phyloP scores from a whole-genome alignment of 2,329 filamentous ascomycete genomes.

The Hymenotorrendiella dingleyae region DNA sequence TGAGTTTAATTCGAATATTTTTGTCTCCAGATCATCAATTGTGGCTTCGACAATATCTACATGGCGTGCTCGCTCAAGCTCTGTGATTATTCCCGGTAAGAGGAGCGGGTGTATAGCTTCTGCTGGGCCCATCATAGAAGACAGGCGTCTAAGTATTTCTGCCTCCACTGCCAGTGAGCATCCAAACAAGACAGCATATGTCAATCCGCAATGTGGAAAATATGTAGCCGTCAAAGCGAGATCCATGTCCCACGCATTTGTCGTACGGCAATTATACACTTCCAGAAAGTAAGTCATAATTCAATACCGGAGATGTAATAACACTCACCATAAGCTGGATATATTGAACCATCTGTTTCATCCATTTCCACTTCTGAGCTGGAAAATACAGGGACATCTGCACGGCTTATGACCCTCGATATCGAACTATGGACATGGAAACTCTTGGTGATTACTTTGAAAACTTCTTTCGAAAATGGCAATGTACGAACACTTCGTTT shows the following conservation, averaged over 20 bases:
- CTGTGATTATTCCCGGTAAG: constrained; percentile 28
- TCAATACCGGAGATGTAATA: neutral
- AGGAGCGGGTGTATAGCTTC: constrained; percentile 25
- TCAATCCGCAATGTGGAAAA: constrained; percentile 7
- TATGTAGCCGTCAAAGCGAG: constrained; percentile 8
- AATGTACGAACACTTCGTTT: constrained; percentile 5
- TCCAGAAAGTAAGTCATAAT: neutral
- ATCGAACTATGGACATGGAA: constrained; percentile 8
- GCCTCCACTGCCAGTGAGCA: constrained; percentile 8
- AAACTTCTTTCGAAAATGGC: constrained; percentile 6
- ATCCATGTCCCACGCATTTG: constrained; percentile 8
- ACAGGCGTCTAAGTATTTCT: constrained; percentile 5
- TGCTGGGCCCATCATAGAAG: neutral
- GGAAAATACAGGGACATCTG: constrained; percentile 8
- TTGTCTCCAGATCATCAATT: constrained; percentile 9
- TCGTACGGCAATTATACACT: constrained; percentile 9
- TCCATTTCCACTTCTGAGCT: constrained; percentile 5
- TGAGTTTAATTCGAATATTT: constrained; percentile 7
- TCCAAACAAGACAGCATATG: constrained; percentile 7
- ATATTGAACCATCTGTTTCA: neutral
- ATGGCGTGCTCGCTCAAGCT: constrained; percentile 24
- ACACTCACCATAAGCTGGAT: constrained; percentile 4
- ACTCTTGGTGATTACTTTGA: constrained; percentile 4
- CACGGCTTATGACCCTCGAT: constrained; percentile 6
- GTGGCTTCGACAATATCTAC: constrained; percentile 7